A percentile compares a stretch with the other conserved stretches of the same genome.
Conservation (phyloP, 2,329 filamentous ascomycete genomes). For the Stachybotrys echinatus region DNA sequence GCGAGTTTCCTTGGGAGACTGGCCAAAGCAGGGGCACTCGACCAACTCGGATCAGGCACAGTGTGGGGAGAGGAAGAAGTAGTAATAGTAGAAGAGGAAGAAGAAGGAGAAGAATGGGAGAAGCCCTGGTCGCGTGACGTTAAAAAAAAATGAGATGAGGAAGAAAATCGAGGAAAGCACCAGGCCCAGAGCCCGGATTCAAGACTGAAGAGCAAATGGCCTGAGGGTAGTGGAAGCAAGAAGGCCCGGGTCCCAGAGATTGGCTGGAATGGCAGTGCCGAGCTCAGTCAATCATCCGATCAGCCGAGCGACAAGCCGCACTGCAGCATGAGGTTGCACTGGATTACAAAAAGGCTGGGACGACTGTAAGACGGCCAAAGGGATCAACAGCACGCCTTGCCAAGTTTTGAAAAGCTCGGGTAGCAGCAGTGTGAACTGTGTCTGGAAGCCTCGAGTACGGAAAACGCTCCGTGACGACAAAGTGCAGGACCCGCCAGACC, state of each 20-base stretch:
- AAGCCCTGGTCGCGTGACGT: not conserved
- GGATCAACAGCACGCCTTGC: not conserved
- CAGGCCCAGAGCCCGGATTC: not conserved
- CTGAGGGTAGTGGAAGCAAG: not conserved
- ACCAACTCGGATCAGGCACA: not conserved
- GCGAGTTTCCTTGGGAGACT: not conserved
- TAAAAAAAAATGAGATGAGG: not conserved
- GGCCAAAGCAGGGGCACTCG: not conserved
- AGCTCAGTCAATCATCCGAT: not conserved
- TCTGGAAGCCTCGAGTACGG: not conserved
- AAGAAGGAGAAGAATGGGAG: not conserved
- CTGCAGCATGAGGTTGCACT: not conserved
- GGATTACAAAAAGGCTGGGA: not conserved
- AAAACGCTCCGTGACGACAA: not conserved
- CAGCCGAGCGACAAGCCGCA: not conserved
- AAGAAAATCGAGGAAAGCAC: not conserved
- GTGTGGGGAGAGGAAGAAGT: not conserved
- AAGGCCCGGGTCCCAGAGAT: not conserved
- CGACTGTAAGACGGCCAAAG: not conserved
- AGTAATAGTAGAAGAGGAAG: not conserved
- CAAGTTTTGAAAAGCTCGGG: not conserved
- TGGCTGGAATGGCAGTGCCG: not conserved
- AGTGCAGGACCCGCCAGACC: not conserved
- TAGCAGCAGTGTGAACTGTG: too few relatives aligned
- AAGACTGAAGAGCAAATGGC: not conserved